These are phyloP conservation scores for Rhizoclosmatium sp. DNA, from an alignment of 192 early-diverging fungal species.

Conservation along the genomic window DNA sequence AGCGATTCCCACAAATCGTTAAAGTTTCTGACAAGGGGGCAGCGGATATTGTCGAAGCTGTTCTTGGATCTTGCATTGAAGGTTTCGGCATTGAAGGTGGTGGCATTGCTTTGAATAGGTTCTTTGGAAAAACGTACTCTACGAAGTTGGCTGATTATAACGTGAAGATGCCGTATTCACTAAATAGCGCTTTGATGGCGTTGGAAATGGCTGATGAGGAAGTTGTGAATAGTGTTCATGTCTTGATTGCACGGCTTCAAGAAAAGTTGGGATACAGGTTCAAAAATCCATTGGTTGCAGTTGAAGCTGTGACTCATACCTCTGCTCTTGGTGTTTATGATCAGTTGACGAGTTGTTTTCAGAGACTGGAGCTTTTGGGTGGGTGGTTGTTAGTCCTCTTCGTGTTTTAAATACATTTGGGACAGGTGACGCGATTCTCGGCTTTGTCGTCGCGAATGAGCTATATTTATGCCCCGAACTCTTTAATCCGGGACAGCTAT, in stretches of 20 bases:
- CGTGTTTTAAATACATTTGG: slow-evolving; percentile 38
- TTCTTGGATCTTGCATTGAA: slow-evolving; percentile 76
- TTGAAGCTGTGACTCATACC: slow-evolving; percentile 90
- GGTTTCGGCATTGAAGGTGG: slow-evolving; percentile 54
- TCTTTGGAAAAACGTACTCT: slow-evolving; percentile 36
- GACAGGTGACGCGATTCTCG: slow-evolving; percentile 59
- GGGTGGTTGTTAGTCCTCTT: slow-evolving; percentile 65
- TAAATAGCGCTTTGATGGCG: background rate
- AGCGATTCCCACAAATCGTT: background rate
- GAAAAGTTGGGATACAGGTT: slow-evolving; percentile 71
- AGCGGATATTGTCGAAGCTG: slow-evolving; percentile 86
- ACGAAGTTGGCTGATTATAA: slow-evolving; percentile 12
- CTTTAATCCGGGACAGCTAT: slow-evolving; percentile 79
- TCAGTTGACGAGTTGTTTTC: slow-evolving; percentile 68
- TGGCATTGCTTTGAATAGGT: slow-evolving; percentile 37
- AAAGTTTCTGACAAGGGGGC: slow-evolving; percentile 79
- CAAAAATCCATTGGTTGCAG: slow-evolving; percentile 68
- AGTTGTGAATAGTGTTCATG: slow-evolving; percentile 2
- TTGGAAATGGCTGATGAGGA: background rate
- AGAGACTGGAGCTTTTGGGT: slow-evolving; percentile 91
- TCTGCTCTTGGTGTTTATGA: slow-evolving; percentile 54
- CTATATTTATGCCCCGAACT: slow-evolving; percentile 74
- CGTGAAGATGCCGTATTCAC: slow-evolving; percentile 9
- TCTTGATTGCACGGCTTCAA: slow-evolving; percentile 21
- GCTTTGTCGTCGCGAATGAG: slow-evolving; percentile 57